A percentile compares a stretch with the other conserved stretches of the same genome.
Conservation (phyloP, 805 yeast species). For the Saccharomycopsis olivae region DNA sequence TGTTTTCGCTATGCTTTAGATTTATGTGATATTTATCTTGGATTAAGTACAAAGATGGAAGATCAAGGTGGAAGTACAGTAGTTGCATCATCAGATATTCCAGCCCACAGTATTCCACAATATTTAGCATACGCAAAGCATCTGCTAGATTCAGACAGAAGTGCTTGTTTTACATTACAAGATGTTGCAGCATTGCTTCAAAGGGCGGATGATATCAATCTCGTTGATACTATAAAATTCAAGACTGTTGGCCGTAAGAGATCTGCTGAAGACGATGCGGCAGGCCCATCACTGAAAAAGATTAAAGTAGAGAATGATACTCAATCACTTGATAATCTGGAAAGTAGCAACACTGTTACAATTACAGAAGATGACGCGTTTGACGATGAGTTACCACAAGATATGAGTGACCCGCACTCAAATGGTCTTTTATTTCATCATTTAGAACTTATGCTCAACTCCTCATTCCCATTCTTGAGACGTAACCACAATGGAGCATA, state of each 20-base stretch:
- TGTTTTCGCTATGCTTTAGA: constrained; percentile 22
- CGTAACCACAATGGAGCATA: constrained; percentile 47
- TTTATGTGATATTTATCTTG: constrained; percentile 24
- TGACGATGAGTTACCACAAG: constrained; percentile 27
- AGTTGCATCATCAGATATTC: constrained; percentile 6
- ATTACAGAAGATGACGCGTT: constrained; percentile 23
- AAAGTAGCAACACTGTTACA: constrained; percentile 17
- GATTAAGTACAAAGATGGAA: constrained; percentile 3
- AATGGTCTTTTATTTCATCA: constrained; percentile 30
- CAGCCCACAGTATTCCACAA: constrained; percentile 9
- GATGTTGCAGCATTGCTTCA: constrained; percentile 11
- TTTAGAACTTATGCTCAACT: constrained; percentile 50
- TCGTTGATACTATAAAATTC: constrained; percentile 10
- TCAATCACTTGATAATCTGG: constrained; percentile 21
- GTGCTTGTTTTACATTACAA: constrained; percentile 8
- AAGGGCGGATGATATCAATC: constrained; percentile 3
- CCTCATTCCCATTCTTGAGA: constrained; percentile 48
- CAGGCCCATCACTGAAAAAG: constrained; percentile 21
- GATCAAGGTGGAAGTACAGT: neutral
- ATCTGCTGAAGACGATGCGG: constrained; percentile 22
- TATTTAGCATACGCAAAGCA: constrained; percentile 13
- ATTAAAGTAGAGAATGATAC: constrained; percentile 22
- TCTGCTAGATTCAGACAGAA: constrained; percentile 5
- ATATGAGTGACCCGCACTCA: constrained; percentile 19
- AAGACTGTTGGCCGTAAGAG: constrained; percentile 21